Conservation (phyloP, 2,329 filamentous ascomycete species). For the Hypoxylon sp. region DNA sequence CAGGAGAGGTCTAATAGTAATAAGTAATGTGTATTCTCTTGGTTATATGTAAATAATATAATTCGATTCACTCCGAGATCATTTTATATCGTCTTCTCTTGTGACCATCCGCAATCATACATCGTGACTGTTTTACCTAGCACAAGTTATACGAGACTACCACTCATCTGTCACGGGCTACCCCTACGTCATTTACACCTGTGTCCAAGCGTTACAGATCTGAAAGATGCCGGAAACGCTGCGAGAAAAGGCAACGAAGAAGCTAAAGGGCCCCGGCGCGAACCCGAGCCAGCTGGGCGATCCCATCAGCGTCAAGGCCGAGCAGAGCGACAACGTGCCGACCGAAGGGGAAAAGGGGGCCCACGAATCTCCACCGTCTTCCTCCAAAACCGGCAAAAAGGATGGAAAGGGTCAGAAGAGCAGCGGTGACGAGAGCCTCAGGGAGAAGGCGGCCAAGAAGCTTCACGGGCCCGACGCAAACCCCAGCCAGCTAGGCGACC, state of each 20-base stretch:
- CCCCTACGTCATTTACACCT: not conserved
- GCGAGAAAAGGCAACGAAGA: constrained; percentile 43
- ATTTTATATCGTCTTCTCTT: not conserved
- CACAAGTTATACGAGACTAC: too few relatives aligned
- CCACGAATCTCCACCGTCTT: constrained; percentile 2
- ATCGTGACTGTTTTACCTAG: not conserved
- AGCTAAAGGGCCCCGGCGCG: constrained; percentile 42
- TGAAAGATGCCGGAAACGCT: constrained; percentile 40
- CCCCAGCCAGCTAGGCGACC: constrained; percentile 39
- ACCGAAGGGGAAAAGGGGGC: constrained; percentile 40
- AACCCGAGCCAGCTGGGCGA: constrained; percentile 52
- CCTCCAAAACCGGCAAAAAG: not conserved
- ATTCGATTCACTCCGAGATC: not conserved
- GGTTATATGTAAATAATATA: constrained; percentile 1
- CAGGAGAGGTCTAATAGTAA: not conserved
- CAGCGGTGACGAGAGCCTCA: constrained; percentile 19
- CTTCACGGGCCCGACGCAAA: constrained; percentile 37
- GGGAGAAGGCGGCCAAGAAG: constrained; percentile 36
- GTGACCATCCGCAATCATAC: not conserved
- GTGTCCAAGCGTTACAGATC: not conserved
- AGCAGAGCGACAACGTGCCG: constrained; percentile 46
- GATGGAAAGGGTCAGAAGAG: not conserved
- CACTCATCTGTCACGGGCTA: too few relatives aligned
- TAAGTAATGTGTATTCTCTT: constrained; percentile 13
- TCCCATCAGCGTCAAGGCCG: constrained; percentile 51